A percentile compares a stretch with the other conserved stretches of the same genome.
These are phyloP conservation scores for Dactylellina haptotyla DNA, from an alignment of 2,329 filamentous ascomycete species.

Conservation along the genomic window DNA sequence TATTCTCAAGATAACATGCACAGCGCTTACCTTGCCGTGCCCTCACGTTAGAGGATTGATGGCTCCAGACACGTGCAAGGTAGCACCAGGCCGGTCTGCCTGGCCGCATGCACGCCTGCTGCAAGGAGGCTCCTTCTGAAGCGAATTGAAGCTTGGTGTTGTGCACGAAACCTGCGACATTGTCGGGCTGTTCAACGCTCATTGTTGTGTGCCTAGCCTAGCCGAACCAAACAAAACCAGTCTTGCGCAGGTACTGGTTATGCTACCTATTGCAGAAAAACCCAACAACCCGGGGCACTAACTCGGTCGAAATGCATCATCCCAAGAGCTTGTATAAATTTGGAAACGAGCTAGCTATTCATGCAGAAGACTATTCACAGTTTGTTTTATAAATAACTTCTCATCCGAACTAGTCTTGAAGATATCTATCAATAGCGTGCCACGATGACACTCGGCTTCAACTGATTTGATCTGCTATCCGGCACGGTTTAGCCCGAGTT, in stretches of 20 bases:
- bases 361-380: neutral
- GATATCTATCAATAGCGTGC: neutral
- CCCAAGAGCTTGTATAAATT: neutral
- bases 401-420: neutral
- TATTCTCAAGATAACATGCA: neutral
- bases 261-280: neutral
- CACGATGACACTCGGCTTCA: too few relatives aligned
- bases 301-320: neutral
- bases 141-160: neutral
- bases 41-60: neutral
- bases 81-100: constrained; percentile 23
- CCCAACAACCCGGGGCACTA: too few relatives aligned
- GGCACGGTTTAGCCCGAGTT: too few relatives aligned
- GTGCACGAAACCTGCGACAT: neutral
- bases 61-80: constrained; percentile 39
- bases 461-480: too few relatives aligned
- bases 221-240: neutral
- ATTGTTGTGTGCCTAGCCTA: constrained; percentile 4
- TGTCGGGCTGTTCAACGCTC: neutral
- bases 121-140: neutral
- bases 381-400: neutral
- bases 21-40: constrained; percentile 18
- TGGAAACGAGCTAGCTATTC: constrained; percentile 7
- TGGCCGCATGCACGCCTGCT: constrained; percentile 29
- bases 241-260: too few relatives aligned